Evolutionary conservation across 2,329 filamentous ascomycete genomes (phyloP).

Genomic region (Thielaviopsis cerberus): DNA sequence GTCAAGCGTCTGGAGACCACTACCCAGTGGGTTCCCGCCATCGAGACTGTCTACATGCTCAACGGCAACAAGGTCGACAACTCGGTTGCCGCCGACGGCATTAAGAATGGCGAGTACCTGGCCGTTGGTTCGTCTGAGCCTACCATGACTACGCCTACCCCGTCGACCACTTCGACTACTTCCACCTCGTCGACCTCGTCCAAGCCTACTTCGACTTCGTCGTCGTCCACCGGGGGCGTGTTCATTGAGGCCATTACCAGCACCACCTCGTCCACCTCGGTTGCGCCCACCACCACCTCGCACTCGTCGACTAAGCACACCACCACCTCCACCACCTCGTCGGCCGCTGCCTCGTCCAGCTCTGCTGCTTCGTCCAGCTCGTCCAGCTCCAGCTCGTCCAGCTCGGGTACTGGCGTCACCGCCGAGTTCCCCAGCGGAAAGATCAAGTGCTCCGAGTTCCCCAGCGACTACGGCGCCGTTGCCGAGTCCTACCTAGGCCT

Average conservation of each 20-base stretch:
- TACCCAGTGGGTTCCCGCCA: slow-evolving; percentile 38
- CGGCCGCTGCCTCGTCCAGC: background rate
- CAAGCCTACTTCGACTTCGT: slow-evolving; percentile 26
- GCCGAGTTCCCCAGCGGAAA: slow-evolving; percentile 57
- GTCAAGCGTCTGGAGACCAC: slow-evolving; percentile 29
- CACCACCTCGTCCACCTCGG: slow-evolving; percentile 5
- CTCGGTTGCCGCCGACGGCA: slow-evolving; percentile 49
- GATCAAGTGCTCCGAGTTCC: slow-evolving; percentile 55
- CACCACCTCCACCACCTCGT: background rate
- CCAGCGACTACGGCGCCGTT: slow-evolving; percentile 63
- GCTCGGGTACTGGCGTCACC: slow-evolving; percentile 35
- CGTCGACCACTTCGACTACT: slow-evolving; percentile 21
- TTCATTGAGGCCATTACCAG: slow-evolving; percentile 16
- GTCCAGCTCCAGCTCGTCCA: slow-evolving; percentile 23
- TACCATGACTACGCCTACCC: slow-evolving; percentile 24
- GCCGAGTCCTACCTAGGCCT: slow-evolving; percentile 48
- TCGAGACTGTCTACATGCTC: slow-evolving; percentile 53
- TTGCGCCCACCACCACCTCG: background rate
- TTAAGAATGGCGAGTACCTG: slow-evolving; percentile 52
- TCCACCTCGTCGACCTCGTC: slow-evolving; percentile 19
- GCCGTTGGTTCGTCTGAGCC: slow-evolving; percentile 41
- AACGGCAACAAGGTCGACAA: slow-evolving; percentile 36
- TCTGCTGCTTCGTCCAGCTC: slow-evolving; percentile 15
- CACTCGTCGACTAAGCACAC: background rate
- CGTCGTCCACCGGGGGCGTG: slow-evolving; percentile 17